A percentile compares a stretch with the other conserved stretches of the same genome.
Conservation (phyloP, 176 grass and related monocot genomes). For the Hsuehochloa calcarea region DNA sequence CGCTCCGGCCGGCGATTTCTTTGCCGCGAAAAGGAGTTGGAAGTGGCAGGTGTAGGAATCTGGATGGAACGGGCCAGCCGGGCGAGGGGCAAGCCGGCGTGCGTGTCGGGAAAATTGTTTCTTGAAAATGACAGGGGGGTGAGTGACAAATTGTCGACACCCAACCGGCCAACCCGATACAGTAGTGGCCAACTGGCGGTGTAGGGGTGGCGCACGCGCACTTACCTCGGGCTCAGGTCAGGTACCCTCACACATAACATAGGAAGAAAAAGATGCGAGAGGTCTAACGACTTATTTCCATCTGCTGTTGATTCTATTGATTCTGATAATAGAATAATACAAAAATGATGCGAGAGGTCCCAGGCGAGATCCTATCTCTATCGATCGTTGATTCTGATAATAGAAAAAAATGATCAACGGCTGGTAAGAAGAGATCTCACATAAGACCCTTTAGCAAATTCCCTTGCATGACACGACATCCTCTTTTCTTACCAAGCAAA, state of each 20-base stretch:
- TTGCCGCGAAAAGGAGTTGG: conserved; percentile 15
- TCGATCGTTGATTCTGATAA: too few relatives aligned
- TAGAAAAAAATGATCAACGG: too few relatives aligned
- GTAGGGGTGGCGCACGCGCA: not conserved
- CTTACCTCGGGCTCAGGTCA: not conserved
- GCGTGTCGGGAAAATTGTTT: not conserved
- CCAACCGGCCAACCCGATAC: not conserved
- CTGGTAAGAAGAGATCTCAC: too few relatives aligned
- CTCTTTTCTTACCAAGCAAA: too few relatives aligned
- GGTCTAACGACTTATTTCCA: too few relatives aligned
- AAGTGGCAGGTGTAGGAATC: conserved; percentile 24
- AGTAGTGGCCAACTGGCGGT: not conserved
- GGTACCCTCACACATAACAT: not conserved
- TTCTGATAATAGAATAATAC: too few relatives aligned
- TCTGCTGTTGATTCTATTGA: too few relatives aligned
- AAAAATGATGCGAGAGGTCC: too few relatives aligned
- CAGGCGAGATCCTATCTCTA: too few relatives aligned
- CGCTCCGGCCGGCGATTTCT: conserved; percentile 17
- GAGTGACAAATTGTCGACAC: not conserved
- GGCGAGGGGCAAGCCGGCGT: not conserved
- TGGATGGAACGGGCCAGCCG: not conserved
- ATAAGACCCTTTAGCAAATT: too few relatives aligned
- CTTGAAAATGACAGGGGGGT: not conserved
- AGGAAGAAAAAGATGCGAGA: too few relatives aligned
- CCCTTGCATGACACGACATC: too few relatives aligned